Conservation (phyloP, 2,329 filamentous ascomycete genomes). For the Sclerotinia sclerotiorum region DNA sequence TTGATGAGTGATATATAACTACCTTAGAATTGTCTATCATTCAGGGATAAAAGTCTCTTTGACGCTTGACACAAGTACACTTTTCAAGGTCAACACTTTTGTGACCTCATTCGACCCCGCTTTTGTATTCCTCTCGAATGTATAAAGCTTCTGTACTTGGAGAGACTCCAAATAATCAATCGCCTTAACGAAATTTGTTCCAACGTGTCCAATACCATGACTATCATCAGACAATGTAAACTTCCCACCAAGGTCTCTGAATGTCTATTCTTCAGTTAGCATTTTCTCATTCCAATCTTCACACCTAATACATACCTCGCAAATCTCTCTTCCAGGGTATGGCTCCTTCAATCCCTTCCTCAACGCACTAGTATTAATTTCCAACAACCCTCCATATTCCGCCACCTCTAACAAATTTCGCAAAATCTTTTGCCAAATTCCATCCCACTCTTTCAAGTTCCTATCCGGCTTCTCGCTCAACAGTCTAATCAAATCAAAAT, state of each 20-base stretch:
- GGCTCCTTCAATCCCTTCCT: conserved; percentile 89
- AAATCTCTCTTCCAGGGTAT: conserved; percentile 79
- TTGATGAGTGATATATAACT: not conserved
- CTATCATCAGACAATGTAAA: conserved; percentile 96
- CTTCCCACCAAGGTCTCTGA: conserved; percentile 68
- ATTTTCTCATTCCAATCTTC: not conserved
- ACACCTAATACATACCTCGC: conserved; percentile 48
- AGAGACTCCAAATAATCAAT: conserved; percentile 68
- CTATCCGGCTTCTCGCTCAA: conserved; percentile 68
- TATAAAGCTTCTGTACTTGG: conserved; percentile 60
- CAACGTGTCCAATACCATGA: conserved; percentile 83
- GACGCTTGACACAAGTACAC: conserved; percentile 28
- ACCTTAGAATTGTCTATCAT: not conserved
- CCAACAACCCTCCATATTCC: conserved; percentile 76
- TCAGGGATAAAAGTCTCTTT: conserved; percentile 31
- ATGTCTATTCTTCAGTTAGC: conserved; percentile 47
- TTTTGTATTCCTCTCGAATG: conserved; percentile 27
- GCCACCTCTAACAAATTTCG: conserved; percentile 73
- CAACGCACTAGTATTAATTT: conserved; percentile 84
- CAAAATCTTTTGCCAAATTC: conserved; percentile 71
- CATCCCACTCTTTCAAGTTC: conserved; percentile 55
- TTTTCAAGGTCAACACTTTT: conserved; percentile 21
- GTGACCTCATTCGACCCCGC: not conserved
- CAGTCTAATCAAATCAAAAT: conserved; percentile 89
- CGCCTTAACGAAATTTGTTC: conserved; percentile 74